A percentile compares a stretch with the other conserved stretches of the same genome.
phyloP scores from a whole-genome alignment of 2,329 filamentous ascomycete species.

The Hymenoscyphus repandus region DNA sequence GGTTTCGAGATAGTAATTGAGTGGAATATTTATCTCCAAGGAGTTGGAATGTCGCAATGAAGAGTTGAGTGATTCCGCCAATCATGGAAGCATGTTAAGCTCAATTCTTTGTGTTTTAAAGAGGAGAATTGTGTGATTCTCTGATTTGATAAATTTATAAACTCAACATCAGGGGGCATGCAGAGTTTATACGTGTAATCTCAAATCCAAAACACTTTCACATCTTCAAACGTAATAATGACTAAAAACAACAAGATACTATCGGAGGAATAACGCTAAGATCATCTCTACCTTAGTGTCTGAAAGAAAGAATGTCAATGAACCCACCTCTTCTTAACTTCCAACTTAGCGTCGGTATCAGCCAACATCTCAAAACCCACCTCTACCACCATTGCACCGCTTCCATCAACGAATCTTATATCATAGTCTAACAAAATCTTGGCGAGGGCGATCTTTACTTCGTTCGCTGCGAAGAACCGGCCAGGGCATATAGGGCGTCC shows the following conservation, averaged over 20 bases:
- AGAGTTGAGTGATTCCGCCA: too few species aligned
- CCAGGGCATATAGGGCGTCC: constrained; percentile 33
- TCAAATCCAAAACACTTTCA: too few species aligned
- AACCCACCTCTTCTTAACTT: background rate
- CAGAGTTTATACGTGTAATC: too few species aligned
- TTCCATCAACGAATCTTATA: background rate
- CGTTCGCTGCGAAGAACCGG: constrained; percentile 34
- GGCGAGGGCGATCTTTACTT: constrained; percentile 33
- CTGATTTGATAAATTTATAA: too few species aligned
- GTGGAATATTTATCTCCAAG: too few species aligned
- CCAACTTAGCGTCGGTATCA: background rate
- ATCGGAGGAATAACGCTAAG: background rate
- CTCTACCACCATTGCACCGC: background rate
- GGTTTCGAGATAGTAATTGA: constrained; percentile 7
- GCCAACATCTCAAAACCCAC: background rate
- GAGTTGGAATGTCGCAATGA: too few species aligned
- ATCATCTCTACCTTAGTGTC: background rate
- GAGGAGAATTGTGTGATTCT: too few species aligned
- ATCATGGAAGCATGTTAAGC: too few species aligned
- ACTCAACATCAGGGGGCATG: too few species aligned
- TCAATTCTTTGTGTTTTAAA: too few species aligned
- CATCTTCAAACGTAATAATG: too few species aligned
- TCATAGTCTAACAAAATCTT: constrained; percentile 31
- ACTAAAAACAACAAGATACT: too few species aligned
- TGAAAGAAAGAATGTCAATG: background rate